Base-by-base conservation (phyloP, 2,329 filamentous ascomycete genomes). In the Leptosphaerulina australis region DNA sequence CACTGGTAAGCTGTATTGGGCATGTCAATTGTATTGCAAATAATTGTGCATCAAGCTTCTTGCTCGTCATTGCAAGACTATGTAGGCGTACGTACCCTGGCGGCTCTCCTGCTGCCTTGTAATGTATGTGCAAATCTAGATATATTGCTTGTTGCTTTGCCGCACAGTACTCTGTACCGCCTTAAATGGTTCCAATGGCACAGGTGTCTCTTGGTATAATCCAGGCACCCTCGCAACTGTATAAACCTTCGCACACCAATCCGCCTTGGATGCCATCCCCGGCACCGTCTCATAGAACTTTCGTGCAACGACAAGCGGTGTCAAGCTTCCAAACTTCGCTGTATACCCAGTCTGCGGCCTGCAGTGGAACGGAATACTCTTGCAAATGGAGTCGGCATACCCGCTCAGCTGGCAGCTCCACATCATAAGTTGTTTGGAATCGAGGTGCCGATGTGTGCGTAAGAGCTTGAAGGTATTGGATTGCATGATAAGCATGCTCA, bases 401-500 rank as follows among this genome's bases (percentile, higher is more conserved):
- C 57, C 59, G 10, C 57, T 48, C 17, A 72, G 56, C 36, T 71
- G 66, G 4, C 58, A 60, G 25, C 67, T 63, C 69, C 69, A 72
- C 39, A 65, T 54, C 38, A 64, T 58, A 4, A 70, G 48, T 26
- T 70, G 60, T 31, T 64, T 68, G 14, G 64, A 56, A 12, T 66
- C 64, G 3, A 71, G 62, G 11, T 14, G 17, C 21, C 40, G 14
- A 58, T 62, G 52, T 55, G 47, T 35, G 59, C 62, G 60, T 6
- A 67, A 54, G 2, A 72, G 51, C 21, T 53, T 59, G 59, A 71
- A 71, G 1, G 62, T 70, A 55, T 71, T 71, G 33, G 64, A 64
- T 41, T 67, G 68, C 47, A 71, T 40, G 39, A 72, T 68, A 6
- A 71, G 50, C 66, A 71, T 69, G 50, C 60, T 65, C 66, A 69